Base-by-base conservation (phyloP, 768 basidiomycete species). In the Boletus sp. region DNA sequence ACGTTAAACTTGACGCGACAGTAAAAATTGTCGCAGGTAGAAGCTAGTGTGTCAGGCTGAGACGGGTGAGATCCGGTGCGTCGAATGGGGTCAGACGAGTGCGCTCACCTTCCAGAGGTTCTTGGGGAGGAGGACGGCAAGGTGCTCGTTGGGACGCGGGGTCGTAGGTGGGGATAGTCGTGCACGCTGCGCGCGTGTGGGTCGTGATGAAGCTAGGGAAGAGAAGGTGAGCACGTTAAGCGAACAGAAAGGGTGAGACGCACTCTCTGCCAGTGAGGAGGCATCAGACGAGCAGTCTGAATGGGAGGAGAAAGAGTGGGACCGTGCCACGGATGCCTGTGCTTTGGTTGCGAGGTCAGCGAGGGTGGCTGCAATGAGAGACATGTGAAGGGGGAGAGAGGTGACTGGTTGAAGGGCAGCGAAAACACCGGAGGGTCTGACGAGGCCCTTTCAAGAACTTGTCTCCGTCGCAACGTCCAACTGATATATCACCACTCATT, bases 81-180 rank as follows among this genome's bases (percentile, higher is more conserved):
- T 51, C 52, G 1, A 9, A n/a, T 52, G 2, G 15, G 20, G 11
- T 35, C 30, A 29, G 50, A 47, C 45, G 50, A 36, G 32, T 18
- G 44, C 24, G 64, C 74, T 37, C 28, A 84, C 86, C 84, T 92
- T 92, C 90, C 90, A 92, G 39, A 90, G 80, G 51, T 75, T 73
- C 66, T 76, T 83, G 28, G 83, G 81, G 42, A 92, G 80, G 12
- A 90, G 77, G 30, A 92, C 87, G 20, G 90, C 90, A 29, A 92
- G 81, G 64, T 92, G 89, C 71, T 90, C 86, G 70, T 90, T 89
- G 52, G 60, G 58, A 0, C 73, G 73, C 4, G 63, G 67, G 17
- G 65, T 55, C 30, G 66, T 63, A 0, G 67, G 40, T 1, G 57
- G 64, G 17, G 55, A 50, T 18, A 51, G 63, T 58, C 55, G 61